These are phyloP conservation scores for Xylaria sp. DNA, from an alignment of 2,329 filamentous ascomycete genomes.

Conservation along the genomic window DNA sequence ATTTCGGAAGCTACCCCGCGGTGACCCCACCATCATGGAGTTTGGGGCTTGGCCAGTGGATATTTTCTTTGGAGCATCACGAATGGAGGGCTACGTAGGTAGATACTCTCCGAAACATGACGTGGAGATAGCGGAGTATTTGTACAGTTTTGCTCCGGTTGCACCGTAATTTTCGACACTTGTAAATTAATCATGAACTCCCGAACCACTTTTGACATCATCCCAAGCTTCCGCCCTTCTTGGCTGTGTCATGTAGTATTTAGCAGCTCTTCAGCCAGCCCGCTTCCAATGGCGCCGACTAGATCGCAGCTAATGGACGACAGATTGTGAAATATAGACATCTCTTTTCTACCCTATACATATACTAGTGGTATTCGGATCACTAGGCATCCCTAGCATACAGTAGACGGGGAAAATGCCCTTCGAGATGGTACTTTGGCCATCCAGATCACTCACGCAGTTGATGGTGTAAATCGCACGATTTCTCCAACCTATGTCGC, in stretches of 20 bases:
- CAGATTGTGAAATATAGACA: not conserved
- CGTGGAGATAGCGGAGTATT: conserved; percentile 26
- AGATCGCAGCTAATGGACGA: not conserved
- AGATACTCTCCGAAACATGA: conserved; percentile 17
- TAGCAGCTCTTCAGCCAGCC: not conserved
- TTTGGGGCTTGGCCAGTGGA: not conserved
- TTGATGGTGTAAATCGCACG: conserved; percentile 1
- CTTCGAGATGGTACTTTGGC: not conserved
- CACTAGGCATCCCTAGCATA: conserved; percentile 13
- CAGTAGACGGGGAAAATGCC: not conserved
- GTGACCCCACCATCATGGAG: conserved; percentile 4
- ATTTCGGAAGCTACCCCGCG: conserved; percentile 2
- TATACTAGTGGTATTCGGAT: not conserved
- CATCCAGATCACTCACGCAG: not conserved
- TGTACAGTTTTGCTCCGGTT: no score
- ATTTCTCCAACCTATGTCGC: conserved; percentile 8
- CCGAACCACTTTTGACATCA: conserved; percentile 1
- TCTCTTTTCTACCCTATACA: no score
- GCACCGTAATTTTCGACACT: not conserved
- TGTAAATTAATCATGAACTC: not conserved
- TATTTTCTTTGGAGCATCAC: not conserved
- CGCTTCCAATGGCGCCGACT: not conserved
- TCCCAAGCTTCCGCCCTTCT: no score
- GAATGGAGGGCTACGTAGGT: not conserved
- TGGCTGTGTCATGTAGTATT: not conserved